Conservation (phyloP, 169 alveolate genomes). For the Plasmodium chabaudi region DNA sequence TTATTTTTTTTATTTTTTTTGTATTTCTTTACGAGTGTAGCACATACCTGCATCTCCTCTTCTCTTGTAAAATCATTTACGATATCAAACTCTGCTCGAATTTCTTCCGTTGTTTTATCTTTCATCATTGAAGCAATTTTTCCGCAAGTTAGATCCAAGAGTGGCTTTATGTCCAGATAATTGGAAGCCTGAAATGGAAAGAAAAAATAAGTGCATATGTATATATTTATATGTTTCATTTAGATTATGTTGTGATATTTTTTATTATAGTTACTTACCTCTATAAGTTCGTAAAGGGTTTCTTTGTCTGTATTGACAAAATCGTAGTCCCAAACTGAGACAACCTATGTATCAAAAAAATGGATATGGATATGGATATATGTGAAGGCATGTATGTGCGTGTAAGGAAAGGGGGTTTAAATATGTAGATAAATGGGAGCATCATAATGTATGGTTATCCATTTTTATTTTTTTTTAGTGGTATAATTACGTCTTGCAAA, state of each 20-base stretch:
- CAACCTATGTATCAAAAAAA: conserved; percentile 80
- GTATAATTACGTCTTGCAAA: conserved; percentile 84
- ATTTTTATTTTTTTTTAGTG: not conserved
- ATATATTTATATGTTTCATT: not conserved
- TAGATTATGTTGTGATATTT: not conserved
- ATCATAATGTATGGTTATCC: not conserved
- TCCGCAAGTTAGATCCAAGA: conserved; percentile 94
- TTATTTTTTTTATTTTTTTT: conserved; percentile 10
- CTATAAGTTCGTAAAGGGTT: conserved; percentile 91
- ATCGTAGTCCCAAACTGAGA: conserved; percentile 94
- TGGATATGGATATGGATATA: too few species aligned
- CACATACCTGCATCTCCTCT: conserved; percentile 90
- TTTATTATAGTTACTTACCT: conserved; percentile 75
- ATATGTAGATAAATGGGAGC: too few species aligned
- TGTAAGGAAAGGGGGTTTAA: too few species aligned
- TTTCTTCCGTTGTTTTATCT: conserved; percentile 95
- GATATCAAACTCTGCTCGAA: conserved; percentile 93
- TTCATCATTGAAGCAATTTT: conserved; percentile 96
- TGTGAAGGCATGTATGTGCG: too few species aligned
- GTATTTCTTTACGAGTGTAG: not conserved
- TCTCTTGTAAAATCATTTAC: conserved; percentile 97
- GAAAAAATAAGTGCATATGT: not conserved
- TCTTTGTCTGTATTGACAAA: conserved; percentile 94
- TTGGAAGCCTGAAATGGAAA: conserved; percentile 91
- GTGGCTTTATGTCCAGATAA: conserved; percentile 94